A percentile compares a stretch with the other conserved stretches of the same genome.
Evolutionary conservation across 768 basidiomycete genomes (phyloP).

Genomic region (Lactarius tabidus): DNA sequence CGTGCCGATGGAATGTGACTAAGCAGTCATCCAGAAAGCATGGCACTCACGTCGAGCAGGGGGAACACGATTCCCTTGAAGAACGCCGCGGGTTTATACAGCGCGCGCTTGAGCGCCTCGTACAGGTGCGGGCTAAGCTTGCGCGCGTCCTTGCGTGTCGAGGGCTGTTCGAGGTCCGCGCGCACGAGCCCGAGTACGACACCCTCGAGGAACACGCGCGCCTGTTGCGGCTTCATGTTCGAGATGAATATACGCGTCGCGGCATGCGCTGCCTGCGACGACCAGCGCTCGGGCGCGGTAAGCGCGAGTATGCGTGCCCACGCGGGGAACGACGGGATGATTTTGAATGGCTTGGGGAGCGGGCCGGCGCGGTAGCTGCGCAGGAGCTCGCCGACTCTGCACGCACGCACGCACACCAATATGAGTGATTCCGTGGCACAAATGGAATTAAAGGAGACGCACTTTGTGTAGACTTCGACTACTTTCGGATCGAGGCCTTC

Average conservation of each 20-base stretch:
- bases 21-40: conserved; percentile 9
- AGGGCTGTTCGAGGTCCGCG: conserved; percentile 66
- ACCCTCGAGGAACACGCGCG: conserved; percentile 86
- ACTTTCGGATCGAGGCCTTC: conserved; percentile 89
- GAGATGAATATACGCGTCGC: conserved; percentile 96
- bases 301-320: conserved; percentile 96
- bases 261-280: conserved; percentile 89
- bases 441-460: conserved; percentile 28
- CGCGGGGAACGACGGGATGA: conserved; percentile 90
- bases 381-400: conserved; percentile 80
- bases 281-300: conserved; percentile 91
- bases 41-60: conserved; percentile 70
- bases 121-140: conserved; percentile 94
- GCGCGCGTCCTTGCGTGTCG: conserved; percentile 48
- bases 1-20: neutral
- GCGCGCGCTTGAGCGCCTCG: conserved; percentile 82
- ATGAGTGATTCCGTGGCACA: neutral
- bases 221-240: conserved; percentile 93
- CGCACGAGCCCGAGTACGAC: conserved; percentile 87
- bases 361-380: conserved; percentile 90
- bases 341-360: conserved; percentile 96
- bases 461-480: conserved; percentile 93
- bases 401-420: too few relatives aligned
- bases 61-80: conserved; percentile 99
- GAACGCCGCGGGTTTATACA: conserved; percentile 97